Evolutionary conservation across 495 filamentous ascomycete species (phyloP).

Genomic region (Penicillium odoratum): DNA sequence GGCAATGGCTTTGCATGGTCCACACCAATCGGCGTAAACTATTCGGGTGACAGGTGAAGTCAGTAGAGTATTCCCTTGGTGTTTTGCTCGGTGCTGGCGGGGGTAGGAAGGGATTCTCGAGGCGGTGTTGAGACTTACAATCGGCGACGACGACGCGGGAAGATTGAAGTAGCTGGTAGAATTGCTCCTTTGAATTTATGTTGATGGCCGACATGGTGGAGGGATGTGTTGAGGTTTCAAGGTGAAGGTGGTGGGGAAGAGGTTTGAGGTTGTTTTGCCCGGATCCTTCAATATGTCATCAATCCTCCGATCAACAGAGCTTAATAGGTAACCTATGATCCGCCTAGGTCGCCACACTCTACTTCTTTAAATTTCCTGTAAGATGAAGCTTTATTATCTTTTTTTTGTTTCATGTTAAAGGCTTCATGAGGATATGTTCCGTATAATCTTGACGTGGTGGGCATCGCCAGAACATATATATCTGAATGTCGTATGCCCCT

Average conservation of each 20-base stretch:
- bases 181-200: conserved; percentile 70
- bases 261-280: conserved; percentile 25
- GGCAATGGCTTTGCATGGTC: conserved; percentile 81
- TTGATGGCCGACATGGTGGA: conserved; percentile 54
- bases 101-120: conserved; percentile 6
- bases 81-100: conserved; percentile 5
- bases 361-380: background rate
- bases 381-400: background rate
- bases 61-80: conserved; percentile 4
- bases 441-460: background rate
- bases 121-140: conserved; percentile 61
- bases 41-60: conserved; percentile 3
- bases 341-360: background rate
- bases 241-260: conserved; percentile 13
- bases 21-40: conserved; percentile 91
- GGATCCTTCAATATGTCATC: conserved; percentile 33
- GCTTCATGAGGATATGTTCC: background rate
- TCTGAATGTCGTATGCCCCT: background rate
- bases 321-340: background rate
- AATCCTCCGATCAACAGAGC: conserved; percentile 8
- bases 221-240: conserved; percentile 9
- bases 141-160: conserved; percentile 78
- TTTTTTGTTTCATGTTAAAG: background rate
- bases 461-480: background rate
- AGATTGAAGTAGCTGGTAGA: conserved; percentile 63